These are phyloP conservation scores for Mortierella sp. DNA, from an alignment of 371 early-diverging fungal genomes.

Conservation along the genomic window DNA sequence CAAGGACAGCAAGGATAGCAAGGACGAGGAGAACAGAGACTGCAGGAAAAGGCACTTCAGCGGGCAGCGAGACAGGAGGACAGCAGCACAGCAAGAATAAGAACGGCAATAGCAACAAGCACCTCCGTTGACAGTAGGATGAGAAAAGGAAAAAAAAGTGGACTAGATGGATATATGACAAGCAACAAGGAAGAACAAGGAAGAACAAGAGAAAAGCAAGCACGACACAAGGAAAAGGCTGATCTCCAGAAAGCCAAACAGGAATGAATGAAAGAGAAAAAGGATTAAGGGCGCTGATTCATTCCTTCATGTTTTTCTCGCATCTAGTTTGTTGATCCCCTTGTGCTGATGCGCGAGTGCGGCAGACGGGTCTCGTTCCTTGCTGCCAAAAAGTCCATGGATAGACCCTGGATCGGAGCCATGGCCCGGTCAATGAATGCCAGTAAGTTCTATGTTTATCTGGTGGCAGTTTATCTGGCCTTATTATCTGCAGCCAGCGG, in stretches of 20 bases:
- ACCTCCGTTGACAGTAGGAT: too few species aligned
- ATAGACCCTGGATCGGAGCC: slow-evolving; percentile 84
- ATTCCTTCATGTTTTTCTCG: background rate
- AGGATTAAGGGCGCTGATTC: background rate
- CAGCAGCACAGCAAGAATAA: too few species aligned
- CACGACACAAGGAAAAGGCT: background rate
- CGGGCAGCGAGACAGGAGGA: too few species aligned
- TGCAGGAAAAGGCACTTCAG: too few species aligned
- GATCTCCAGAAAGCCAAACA: background rate
- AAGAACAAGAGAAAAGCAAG: too few species aligned
- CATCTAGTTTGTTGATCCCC: slow-evolving; percentile 90
- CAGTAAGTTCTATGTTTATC: slow-evolving; percentile 58
- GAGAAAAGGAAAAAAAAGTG: too few species aligned
- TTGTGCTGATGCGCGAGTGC: slow-evolving; percentile 82
- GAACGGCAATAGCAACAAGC: too few species aligned
- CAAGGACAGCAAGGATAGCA: background rate
- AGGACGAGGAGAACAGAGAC: background rate
- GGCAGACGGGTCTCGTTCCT: slow-evolving; percentile 87
- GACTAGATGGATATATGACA: too few species aligned
- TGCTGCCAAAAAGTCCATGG: slow-evolving; percentile 88
- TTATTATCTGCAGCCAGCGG: background rate
- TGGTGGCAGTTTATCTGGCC: background rate
- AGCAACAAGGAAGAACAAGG: too few species aligned
- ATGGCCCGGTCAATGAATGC: slow-evolving; percentile 81
- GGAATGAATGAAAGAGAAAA: background rate